These are phyloP conservation scores for Boletellus deceptivus DNA, from an alignment of 1,284 basidiomycete genomes.

Conservation along the genomic window DNA sequence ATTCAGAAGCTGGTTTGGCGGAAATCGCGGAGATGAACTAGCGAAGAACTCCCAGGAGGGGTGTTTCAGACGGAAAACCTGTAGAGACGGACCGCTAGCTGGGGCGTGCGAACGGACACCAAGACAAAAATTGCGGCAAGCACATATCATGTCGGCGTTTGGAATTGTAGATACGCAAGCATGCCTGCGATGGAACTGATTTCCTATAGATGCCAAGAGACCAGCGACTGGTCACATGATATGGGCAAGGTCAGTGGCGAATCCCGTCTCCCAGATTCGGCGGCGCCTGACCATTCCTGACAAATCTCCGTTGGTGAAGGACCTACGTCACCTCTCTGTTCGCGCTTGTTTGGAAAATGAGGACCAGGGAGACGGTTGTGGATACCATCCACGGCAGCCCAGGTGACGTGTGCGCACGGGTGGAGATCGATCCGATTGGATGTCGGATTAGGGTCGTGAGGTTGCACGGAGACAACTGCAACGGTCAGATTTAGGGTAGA, in stretches of 20 bases:
- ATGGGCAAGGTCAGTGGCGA: slow-evolving; percentile 1
- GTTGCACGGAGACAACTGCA: not conserved
- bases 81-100: not conserved
- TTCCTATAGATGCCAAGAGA: slow-evolving; percentile 6
- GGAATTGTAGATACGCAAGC: not conserved
- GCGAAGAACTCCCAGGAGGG: not conserved
- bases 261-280: slow-evolving; percentile 5
- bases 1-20: not conserved
- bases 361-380: slow-evolving; percentile 4
- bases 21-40: slow-evolving; percentile 12
- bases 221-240: slow-evolving; percentile 11
- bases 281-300: not conserved
- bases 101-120: not conserved
- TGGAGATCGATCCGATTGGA: slow-evolving; percentile 24
- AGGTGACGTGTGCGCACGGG: slow-evolving; percentile 8
- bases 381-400: slow-evolving; percentile 1
- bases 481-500: not conserved
- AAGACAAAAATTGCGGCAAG: not conserved
- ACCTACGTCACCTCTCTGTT: slow-evolving; percentile 28
- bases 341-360: slow-evolving; percentile 8
- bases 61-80: not conserved
- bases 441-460: slow-evolving; percentile 5
- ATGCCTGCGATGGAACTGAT: not conserved
- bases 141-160: not conserved
- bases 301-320: slow-evolving; percentile 11